Conservation (phyloP, 2,329 filamentous ascomycete genomes). For the Aurifilum marmelostoma region DNA sequence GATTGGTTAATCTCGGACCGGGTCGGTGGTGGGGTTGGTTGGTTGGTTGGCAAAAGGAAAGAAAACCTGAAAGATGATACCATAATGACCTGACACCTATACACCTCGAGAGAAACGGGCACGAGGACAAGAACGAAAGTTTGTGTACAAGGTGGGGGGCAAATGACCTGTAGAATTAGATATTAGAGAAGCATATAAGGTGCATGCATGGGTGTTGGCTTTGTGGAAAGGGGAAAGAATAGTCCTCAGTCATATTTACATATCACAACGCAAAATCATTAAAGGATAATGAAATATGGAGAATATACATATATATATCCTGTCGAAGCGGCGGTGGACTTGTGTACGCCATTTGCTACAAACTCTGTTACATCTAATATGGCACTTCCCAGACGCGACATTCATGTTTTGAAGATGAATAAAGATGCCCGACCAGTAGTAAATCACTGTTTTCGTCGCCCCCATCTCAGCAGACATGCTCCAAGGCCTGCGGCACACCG, state of each 20-base stretch:
- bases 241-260: no score
- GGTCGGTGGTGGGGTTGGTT: no score
- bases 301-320: not conserved
- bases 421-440: no score
- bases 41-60: no score
- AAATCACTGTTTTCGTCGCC: not conserved
- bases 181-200: not conserved
- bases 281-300: not conserved
- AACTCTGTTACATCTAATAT: not conserved
- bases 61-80: not conserved
- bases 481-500: slow-evolving; percentile 62
- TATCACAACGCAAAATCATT: no score
- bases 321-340: not conserved
- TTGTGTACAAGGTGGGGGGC: not conserved
- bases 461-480: slow-evolving; percentile 69
- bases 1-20: not conserved
- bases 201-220: not conserved
- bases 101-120: not conserved
- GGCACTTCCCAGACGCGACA: no score
- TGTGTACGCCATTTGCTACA: not conserved
- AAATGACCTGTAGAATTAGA: not conserved
- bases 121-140: not conserved
- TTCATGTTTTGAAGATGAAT: not conserved
- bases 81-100: not conserved
- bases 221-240: no score